A percentile compares a stretch with the other conserved stretches of the same genome.
Evolutionary conservation across 1,284 basidiomycete genomes (phyloP).

Genomic region (Nidula niveotomentosa): DNA sequence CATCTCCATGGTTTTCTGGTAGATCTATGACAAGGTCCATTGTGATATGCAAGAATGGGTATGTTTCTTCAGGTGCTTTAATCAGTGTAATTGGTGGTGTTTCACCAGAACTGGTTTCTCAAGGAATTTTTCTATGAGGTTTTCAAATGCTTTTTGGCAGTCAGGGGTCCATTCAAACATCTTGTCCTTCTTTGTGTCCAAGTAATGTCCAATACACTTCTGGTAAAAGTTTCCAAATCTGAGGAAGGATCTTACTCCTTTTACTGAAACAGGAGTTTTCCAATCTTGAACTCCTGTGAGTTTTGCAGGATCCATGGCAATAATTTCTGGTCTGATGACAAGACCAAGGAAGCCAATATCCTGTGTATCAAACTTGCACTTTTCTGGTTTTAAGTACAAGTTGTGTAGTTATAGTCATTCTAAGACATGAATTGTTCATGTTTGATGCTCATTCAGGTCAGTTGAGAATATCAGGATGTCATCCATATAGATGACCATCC

Average conservation of each 20-base stretch:
- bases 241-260: too few relatives aligned
- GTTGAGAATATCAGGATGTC: slow-evolving; percentile 8
- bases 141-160: slow-evolving; percentile 3
- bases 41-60: slow-evolving; percentile 17
- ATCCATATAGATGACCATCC: slow-evolving; percentile 7
- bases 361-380: not conserved
- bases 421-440: too few relatives aligned
- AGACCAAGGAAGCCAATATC: too few relatives aligned
- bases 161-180: slow-evolving; percentile 1
- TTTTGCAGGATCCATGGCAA: too few relatives aligned
- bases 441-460: too few relatives aligned
- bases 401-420: too few relatives aligned
- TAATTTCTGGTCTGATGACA: too few relatives aligned
- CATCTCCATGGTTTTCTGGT: slow-evolving; percentile 26
- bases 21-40: slow-evolving; percentile 29
- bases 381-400: too few relatives aligned
- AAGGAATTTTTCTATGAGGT: not conserved
- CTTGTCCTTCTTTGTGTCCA: not conserved
- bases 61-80: slow-evolving; percentile 5
- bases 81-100: slow-evolving; percentile 14
- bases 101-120: not conserved
- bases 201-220: not conserved
- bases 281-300: too few relatives aligned
- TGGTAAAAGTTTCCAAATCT: too few relatives aligned
- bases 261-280: too few relatives aligned